These are phyloP conservation scores for Penicillium hesseltinei DNA, from an alignment of 2,329 filamentous ascomycete genomes.

Conservation along the genomic window DNA sequence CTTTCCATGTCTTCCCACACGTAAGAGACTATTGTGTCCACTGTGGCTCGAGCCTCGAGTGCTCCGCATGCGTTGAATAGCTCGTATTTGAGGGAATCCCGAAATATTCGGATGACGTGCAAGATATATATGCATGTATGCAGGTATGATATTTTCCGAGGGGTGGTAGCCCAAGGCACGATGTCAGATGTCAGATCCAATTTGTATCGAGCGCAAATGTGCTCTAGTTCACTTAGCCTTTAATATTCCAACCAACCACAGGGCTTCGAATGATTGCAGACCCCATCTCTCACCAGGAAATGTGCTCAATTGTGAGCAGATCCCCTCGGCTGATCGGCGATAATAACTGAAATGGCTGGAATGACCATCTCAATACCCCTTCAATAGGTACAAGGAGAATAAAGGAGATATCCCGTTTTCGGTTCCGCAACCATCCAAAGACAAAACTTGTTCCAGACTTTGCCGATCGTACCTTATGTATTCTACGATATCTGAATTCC, in stretches of 20 bases:
- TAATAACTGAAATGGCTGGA: conserved; percentile 4
- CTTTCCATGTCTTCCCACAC: neutral
- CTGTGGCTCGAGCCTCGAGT: neutral
- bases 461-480: neutral
- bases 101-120: neutral
- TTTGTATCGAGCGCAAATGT: conserved; percentile 10
- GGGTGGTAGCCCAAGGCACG: neutral
- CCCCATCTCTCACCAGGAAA: conserved; percentile 13
- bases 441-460: neutral
- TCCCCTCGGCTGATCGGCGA: conserved; percentile 12
- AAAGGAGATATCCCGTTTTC: conserved; percentile 12
- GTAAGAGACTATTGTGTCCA: neutral
- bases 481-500: neutral
- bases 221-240: conserved; percentile 5
- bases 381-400: neutral
- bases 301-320: conserved; percentile 31
- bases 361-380: neutral
- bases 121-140: neutral
- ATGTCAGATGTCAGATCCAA: neutral
- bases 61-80: conserved; percentile 1
- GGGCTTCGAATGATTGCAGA: neutral
- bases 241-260: neutral
- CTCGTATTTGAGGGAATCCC: neutral
- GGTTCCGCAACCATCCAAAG: conserved; percentile 4
- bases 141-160: neutral